These are phyloP conservation scores for Cryptosporidium baileyi DNA, from an alignment of 169 alveolate species.

Conservation along the genomic window DNA sequence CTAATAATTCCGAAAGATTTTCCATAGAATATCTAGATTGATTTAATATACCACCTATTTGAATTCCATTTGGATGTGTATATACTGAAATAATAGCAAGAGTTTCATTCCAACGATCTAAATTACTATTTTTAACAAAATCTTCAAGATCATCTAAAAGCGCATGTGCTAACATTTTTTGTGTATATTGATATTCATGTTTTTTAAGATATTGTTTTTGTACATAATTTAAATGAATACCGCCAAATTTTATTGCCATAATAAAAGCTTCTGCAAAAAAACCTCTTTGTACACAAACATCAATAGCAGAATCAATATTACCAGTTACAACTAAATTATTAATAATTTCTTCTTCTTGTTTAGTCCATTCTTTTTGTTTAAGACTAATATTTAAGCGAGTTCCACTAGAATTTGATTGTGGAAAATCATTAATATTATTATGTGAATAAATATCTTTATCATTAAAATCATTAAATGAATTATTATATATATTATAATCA, in stretches of 20 bases:
- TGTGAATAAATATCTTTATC: background rate
- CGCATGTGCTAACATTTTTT: constrained; percentile 41
- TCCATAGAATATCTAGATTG: constrained; percentile 58
- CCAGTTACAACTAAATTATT: constrained; percentile 38
- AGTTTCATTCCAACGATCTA: constrained; percentile 71
- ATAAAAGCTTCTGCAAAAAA: constrained; percentile 73
- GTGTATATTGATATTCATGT: constrained; percentile 55
- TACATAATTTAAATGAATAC: constrained; percentile 68
- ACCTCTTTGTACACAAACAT: constrained; percentile 73
- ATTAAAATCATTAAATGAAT: background rate
- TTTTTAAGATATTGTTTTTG: constrained; percentile 72
- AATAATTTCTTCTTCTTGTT: constrained; percentile 33
- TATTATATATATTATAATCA: background rate
- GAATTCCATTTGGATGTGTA: constrained; percentile 22
- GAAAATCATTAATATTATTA: background rate
- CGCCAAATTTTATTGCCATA: constrained; percentile 75
- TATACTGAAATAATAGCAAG: constrained; percentile 64
- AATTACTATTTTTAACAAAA: constrained; percentile 65
- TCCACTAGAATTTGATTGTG: constrained; percentile 16
- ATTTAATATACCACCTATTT: background rate
- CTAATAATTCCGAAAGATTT: constrained; percentile 49
- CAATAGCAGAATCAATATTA: constrained; percentile 73
- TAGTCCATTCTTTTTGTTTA: constrained; percentile 42
- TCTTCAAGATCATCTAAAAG: constrained; percentile 68
- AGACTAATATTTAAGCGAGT: background rate